A percentile compares a stretch with the other conserved stretches of the same genome.
Evolutionary conservation across 352 stramenopile genomes (phyloP).

Genomic region (Phytopythium oedochilum): DNA sequence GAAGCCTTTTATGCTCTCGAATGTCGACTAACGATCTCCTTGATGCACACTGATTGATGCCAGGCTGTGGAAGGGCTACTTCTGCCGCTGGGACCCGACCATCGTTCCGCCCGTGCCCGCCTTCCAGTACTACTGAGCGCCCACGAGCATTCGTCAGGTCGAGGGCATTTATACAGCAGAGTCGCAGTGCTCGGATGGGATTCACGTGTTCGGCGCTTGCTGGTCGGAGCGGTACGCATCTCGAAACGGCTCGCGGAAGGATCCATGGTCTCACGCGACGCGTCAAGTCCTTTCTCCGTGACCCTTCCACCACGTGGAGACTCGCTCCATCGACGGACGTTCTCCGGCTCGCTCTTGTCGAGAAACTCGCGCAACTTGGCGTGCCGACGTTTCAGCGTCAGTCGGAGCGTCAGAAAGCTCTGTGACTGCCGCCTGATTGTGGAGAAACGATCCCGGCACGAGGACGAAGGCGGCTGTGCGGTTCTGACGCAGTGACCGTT

Average conservation of each 20-base stretch:
- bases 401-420: neutral
- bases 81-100: conserved; percentile 81
- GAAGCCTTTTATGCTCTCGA: no score
- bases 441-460: neutral
- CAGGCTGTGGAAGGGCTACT: conserved; percentile 84
- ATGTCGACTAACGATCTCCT: no score
- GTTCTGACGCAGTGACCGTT: neutral
- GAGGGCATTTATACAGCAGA: no score
- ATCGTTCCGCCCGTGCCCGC: conserved; percentile 61
- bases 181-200: no score
- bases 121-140: conserved; percentile 68
- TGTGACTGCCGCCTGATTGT: neutral
- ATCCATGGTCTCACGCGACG: neutral
- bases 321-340: neutral
- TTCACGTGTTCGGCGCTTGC: neutral
- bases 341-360: neutral
- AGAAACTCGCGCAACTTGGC: neutral
- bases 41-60: no score
- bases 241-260: neutral
- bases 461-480: neutral
- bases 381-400: neutral
- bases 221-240: neutral
- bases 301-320: neutral
- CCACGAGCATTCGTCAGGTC: no score
- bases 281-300: neutral